These are phyloP conservation scores for Elongisporangium undulatum DNA, from an alignment of 352 stramenopile genomes.

Conservation along the genomic window DNA sequence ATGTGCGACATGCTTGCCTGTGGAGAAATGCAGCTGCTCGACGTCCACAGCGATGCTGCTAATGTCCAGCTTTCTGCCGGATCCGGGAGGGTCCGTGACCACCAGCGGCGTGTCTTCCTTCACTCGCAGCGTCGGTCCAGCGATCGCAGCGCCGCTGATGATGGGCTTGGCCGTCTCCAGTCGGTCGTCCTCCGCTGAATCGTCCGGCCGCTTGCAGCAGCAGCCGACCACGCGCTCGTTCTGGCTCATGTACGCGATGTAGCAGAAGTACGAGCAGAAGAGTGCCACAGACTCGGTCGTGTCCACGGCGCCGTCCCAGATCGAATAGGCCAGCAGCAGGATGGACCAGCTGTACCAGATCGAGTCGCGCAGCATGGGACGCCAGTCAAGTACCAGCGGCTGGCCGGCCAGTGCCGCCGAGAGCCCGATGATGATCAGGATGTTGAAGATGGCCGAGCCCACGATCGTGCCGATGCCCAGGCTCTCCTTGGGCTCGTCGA, in stretches of 20 bases:
- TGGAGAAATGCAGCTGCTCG: neutral
- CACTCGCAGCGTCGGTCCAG: neutral
- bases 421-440: conserved; percentile 84
- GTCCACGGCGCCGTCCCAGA: conserved; percentile 59
- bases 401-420: conserved; percentile 63
- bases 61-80: neutral
- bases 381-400: conserved; percentile 66
- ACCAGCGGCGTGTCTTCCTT: neutral
- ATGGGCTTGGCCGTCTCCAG: neutral
- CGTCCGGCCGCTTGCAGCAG: conserved; percentile 47
- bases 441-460: conserved; percentile 86
- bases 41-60: neutral
- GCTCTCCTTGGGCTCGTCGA: conserved; percentile 57
- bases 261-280: conserved; percentile 61
- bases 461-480: conserved; percentile 80
- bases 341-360: conserved; percentile 74
- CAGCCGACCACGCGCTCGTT: conserved; percentile 51
- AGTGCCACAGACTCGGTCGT: conserved; percentile 58
- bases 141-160: too few relatives aligned
- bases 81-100: neutral
- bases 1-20: neutral
- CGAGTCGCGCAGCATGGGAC: conserved; percentile 74
- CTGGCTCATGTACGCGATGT: conserved; percentile 73
- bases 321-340: conserved; percentile 41
- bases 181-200: conserved; percentile 9